Conservation (phyloP, 2,329 filamentous ascomycete genomes). For the Lachnellula subtilissima region DNA sequence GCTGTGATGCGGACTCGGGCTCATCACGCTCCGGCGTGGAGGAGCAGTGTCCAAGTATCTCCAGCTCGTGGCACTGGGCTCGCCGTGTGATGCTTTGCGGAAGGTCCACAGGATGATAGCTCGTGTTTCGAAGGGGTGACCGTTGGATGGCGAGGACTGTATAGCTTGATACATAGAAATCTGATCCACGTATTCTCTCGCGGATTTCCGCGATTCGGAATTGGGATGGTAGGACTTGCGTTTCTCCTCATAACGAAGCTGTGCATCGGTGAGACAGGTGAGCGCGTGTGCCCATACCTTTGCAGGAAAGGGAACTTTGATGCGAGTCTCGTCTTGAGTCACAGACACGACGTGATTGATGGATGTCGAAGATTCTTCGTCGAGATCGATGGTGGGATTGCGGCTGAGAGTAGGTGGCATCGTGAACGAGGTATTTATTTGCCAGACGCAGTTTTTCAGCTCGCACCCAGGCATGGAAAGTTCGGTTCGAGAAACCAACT, state of each 20-base stretch:
- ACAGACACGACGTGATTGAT: conserved; percentile 15
- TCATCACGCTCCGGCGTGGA: conserved; percentile 25
- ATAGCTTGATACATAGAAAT: conserved; percentile 66
- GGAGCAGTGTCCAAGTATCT: conserved; percentile 44
- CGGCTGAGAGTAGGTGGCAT: conserved; percentile 45
- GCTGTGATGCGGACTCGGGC: conserved; percentile 33
- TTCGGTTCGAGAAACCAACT: conserved; percentile 56
- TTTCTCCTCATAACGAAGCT: conserved; percentile 35
- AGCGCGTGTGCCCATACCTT: conserved; percentile 29
- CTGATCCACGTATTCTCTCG: conserved; percentile 53
- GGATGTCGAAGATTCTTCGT: conserved; percentile 11
- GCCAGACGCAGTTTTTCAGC: conserved; percentile 54
- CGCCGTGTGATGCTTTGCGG: conserved; percentile 45
- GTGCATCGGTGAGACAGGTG: conserved; percentile 22
- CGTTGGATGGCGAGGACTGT: conserved; percentile 49
- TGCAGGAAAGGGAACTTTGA: conserved; percentile 29
- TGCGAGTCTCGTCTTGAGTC: conserved; percentile 17
- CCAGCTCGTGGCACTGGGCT: conserved; percentile 54
- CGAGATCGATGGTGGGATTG: conserved; percentile 34
- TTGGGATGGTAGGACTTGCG: conserved; percentile 33
- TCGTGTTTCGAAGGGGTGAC: conserved; percentile 48
- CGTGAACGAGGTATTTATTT: conserved; percentile 53
- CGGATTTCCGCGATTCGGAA: conserved; percentile 33
- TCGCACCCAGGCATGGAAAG: conserved; percentile 50
- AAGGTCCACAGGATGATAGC: conserved; percentile 62